These are phyloP conservation scores for Drechmeria coniospora DNA, from an alignment of 2,329 filamentous ascomycete species.

Conservation along the genomic window DNA sequence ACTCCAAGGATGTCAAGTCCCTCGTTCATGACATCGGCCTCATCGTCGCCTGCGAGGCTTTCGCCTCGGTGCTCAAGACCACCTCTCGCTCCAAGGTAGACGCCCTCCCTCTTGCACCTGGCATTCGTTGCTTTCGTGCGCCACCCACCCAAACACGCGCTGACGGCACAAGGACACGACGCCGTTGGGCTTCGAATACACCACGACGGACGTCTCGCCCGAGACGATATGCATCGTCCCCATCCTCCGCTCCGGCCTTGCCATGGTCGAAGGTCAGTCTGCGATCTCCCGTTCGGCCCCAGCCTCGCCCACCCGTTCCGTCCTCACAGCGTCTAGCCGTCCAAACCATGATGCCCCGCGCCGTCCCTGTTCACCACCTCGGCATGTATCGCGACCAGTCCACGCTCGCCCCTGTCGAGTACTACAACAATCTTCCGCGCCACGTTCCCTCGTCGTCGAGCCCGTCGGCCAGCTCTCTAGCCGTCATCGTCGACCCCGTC, in stretches of 20 bases:
- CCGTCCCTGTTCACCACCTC: conserved; percentile 80
- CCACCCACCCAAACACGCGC: neutral
- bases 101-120: neutral
- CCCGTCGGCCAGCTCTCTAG: conserved; percentile 35
- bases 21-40: conserved; percentile 77
- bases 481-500: conserved; percentile 79
- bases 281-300: neutral
- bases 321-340: conserved; percentile 36
- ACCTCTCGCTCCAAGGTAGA: conserved; percentile 47
- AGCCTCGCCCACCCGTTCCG: neutral
- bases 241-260: conserved; percentile 81
- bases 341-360: conserved; percentile 63
- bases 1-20: conserved; percentile 59
- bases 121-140: conserved; percentile 1
- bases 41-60: conserved; percentile 69
- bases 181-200: conserved; percentile 63
- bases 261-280: conserved; percentile 66
- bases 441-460: conserved; percentile 31
- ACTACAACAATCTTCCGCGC: conserved; percentile 93
- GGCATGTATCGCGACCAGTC: conserved; percentile 85
- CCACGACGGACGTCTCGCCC: conserved; percentile 46
- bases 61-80: conserved; percentile 45
- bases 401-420: conserved; percentile 80
- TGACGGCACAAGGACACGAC: conserved; percentile 47
- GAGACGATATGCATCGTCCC: conserved; percentile 66